These are phyloP conservation scores for Platismatia glauca DNA, from an alignment of 495 filamentous ascomycete species.

Conservation along the genomic window DNA sequence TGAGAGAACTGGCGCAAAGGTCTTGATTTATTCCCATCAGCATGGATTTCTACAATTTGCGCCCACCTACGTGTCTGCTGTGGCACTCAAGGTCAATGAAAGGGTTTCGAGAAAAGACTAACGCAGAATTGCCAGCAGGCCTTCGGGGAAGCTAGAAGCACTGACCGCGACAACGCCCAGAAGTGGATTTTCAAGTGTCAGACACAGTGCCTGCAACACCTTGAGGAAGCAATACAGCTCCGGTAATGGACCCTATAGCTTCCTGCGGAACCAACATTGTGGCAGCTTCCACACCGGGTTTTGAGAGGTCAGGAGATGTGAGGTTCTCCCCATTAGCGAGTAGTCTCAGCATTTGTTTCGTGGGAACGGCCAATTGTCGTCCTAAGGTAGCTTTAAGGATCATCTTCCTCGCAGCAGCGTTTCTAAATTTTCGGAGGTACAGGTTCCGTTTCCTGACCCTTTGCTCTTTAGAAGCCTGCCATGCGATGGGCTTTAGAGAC, in stretches of 20 bases:
- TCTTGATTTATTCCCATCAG: background rate
- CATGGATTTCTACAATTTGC: background rate
- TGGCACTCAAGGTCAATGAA: background rate
- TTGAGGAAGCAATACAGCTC: slow-evolving; percentile 2
- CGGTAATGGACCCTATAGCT: background rate
- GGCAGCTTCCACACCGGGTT: slow-evolving; percentile 1
- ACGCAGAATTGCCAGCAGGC: background rate
- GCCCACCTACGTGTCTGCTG: background rate
- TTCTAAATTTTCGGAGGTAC: slow-evolving; percentile 21
- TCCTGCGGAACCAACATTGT: slow-evolving; percentile 3
- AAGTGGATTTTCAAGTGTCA: background rate
- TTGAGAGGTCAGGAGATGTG: slow-evolving; percentile 7
- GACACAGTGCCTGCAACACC: background rate
- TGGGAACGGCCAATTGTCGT: slow-evolving; percentile 21
- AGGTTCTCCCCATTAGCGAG: slow-evolving; percentile 21
- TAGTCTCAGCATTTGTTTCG: slow-evolving; percentile 21
- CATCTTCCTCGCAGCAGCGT: slow-evolving; percentile 15
- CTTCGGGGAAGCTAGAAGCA: background rate
- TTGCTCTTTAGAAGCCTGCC: slow-evolving; percentile 1
- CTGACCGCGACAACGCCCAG: background rate
- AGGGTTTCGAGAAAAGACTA: background rate
- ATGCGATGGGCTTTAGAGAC: background rate
- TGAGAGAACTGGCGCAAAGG: background rate
- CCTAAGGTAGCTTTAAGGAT: slow-evolving; percentile 22
- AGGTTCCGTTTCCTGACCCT: slow-evolving; percentile 13